Evolutionary conservation across 116 monocot genomes (phyloP), one percentile per base, ranked within the genome.

Genomic region (Zostera marina): DNA sequence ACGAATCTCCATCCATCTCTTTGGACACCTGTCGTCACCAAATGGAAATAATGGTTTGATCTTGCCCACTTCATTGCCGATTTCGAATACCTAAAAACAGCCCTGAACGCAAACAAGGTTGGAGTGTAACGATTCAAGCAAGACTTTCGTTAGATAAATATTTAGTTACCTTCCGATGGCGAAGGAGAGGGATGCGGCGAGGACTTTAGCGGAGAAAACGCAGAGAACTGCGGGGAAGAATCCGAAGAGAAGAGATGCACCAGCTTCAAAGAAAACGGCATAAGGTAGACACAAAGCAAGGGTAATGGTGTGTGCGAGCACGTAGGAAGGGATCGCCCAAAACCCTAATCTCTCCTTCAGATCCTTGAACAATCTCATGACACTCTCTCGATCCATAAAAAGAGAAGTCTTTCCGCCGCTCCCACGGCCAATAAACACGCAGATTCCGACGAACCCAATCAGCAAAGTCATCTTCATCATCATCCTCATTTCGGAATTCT

Each of bases 111-210:
- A 19, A 48, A 0, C 19, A 48, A 19, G 17, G 48, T 48, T 7
- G 48, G 9, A 15, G 19, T 16, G 7, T 16, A 48, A 2, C n/a
- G 8, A 19, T 2, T 8, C n/a, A 48, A 48, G 19, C 19, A 5
- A 48, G 19, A n/a, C n/a, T n/a, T 7, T 48, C 11, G n/a, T 19
- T 16, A 48, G 19, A 11, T 13, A n/a, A 4, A 15, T 4, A 15
- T 3, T 19, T 19, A 48, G 19, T 48, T 19, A 93, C 94, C 96
- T 74, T 68, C 96, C 96, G 72, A 96, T 80, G 77, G 64, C 80
- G 76, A 96, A 96, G 65, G 96, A 96, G 61, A 96, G 76, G 11
- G 96, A 96, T 22, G 96, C 96, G 57, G 85, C 96, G 42, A 96
- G 89, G 66, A 89, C 26, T 74, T 96, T 96, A 52, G 89, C 96